A percentile compares a stretch with the other conserved stretches of the same genome.
These are phyloP conservation scores for Tilletia setariae DNA, from an alignment of 1,284 basidiomycete genomes.

Conservation along the genomic window DNA sequence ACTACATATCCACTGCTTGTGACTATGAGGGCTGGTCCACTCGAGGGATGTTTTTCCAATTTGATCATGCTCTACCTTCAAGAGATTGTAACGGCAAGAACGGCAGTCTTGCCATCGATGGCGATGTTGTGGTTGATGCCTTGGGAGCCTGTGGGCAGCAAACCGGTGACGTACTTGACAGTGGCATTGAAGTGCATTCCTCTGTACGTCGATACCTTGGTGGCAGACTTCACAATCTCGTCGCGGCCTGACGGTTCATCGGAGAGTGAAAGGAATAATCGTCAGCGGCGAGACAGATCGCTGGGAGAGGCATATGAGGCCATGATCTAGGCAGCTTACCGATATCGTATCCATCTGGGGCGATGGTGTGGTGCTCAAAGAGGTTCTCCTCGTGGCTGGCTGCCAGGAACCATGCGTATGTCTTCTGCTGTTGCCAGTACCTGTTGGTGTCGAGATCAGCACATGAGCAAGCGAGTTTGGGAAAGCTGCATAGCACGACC, in stretches of 20 bases:
- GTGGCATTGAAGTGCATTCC: conserved; percentile 59
- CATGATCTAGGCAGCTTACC: not conserved
- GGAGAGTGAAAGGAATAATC: too few relatives aligned
- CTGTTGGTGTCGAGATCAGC: not conserved
- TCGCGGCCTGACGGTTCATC: not conserved
- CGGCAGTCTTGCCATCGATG: conserved; percentile 41
- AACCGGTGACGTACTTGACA: conserved; percentile 59
- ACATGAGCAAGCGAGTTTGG: not conserved
- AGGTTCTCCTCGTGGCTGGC: conserved; percentile 59
- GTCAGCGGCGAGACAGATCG: too few relatives aligned
- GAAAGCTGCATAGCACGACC: not conserved
- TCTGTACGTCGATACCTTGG: not conserved
- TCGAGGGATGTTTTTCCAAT: too few relatives aligned
- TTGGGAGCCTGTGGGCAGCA: conserved; percentile 60
- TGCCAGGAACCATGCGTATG: conserved; percentile 35
- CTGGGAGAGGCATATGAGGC: not conserved
- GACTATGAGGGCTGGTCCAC: too few relatives aligned
- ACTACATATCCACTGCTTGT: too few relatives aligned
- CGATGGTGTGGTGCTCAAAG: conserved; percentile 65
- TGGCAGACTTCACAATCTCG: not conserved
- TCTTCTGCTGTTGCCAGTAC: conserved; percentile 26
- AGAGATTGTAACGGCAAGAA: conserved; percentile 34
- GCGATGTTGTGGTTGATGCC: conserved; percentile 60
- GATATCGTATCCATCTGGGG: conserved; percentile 63
- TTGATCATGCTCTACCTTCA: too few relatives aligned